Percentiles rank a stretch among this genome's conserved stretches.
Conservation (phyloP, 2,329 filamentous ascomycete genomes). For the Colletotrichum shisoi region DNA sequence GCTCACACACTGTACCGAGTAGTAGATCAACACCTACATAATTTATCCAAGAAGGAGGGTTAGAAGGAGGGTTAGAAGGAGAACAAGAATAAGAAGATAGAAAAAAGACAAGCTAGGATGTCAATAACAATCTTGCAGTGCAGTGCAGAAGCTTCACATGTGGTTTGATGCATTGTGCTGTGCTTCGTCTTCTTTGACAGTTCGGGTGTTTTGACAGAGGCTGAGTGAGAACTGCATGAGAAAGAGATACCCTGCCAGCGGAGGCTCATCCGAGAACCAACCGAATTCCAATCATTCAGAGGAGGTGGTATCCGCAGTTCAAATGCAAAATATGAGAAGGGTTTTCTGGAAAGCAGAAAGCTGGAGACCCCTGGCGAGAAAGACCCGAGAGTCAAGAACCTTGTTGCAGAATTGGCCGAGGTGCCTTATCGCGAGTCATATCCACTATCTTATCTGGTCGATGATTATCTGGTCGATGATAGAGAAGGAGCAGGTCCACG, state of each 20-base stretch:
- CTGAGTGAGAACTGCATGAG: slow-evolving; percentile 9
- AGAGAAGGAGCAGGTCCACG: slow-evolving; percentile 5
- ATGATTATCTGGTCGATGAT: slow-evolving; percentile 32
- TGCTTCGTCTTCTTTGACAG: slow-evolving; percentile 26
- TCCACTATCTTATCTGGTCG: slow-evolving; percentile 22
- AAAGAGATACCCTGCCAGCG: slow-evolving; percentile 3
- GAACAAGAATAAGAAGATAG: no score
- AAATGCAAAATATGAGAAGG: slow-evolving; percentile 18
- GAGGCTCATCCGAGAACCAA: slow-evolving; percentile 19
- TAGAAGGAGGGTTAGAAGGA: no score
- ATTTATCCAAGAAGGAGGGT: no score
- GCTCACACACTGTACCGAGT: background rate
- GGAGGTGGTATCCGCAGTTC: slow-evolving; percentile 13
- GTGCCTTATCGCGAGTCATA: slow-evolving; percentile 39
- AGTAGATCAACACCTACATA: background rate
- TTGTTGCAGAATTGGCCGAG: slow-evolving; percentile 18
- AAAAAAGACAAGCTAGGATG: background rate
- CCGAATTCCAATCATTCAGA: slow-evolving; percentile 10
- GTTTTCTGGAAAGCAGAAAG: slow-evolving; percentile 11
- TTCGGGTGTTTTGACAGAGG: background rate
- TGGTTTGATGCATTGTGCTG: slow-evolving; percentile 18
- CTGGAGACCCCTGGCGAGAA: slow-evolving; percentile 21
- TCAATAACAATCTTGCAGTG: background rate
- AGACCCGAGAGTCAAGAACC: slow-evolving; percentile 29
- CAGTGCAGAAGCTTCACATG: background rate